Evolutionary conservation across 768 basidiomycete genomes (phyloP).

Genomic region (Amanita fuliginea): DNA sequence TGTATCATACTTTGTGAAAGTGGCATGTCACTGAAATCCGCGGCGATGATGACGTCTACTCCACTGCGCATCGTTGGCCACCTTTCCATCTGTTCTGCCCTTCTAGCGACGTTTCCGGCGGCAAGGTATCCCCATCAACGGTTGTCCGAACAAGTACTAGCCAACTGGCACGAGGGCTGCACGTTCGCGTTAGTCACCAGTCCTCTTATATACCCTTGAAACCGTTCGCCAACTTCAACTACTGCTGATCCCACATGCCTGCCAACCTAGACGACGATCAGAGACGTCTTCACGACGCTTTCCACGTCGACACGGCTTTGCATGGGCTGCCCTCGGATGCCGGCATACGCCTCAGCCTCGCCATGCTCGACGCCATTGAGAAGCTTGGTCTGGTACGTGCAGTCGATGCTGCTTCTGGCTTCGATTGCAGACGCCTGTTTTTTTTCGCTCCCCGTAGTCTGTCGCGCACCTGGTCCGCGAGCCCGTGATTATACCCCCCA

Average conservation of each 20-base stretch:
- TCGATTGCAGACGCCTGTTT: background rate
- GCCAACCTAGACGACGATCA: background rate
- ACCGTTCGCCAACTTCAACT: background rate
- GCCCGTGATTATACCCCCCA: constrained; percentile 23
- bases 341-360: constrained; percentile 22
- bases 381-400: constrained; percentile 19
- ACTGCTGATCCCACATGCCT: background rate
- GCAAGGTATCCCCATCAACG: background rate
- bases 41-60: too few relatives aligned
- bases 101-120: background rate
- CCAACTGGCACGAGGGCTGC: background rate
- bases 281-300: background rate
- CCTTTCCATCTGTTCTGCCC: too few relatives aligned
- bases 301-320: background rate
- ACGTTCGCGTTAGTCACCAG: background rate
- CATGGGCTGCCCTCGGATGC: background rate
- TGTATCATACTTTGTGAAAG: background rate
- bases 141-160: background rate
- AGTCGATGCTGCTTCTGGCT: background rate
- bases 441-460: constrained; percentile 10
- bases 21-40: background rate
- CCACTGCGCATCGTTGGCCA: too few relatives aligned
- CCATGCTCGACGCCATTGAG: constrained; percentile 24
- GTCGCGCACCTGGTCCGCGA: constrained; percentile 23
- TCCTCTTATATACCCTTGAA: background rate